Percentiles rank a stretch among this genome's conserved stretches.
These are phyloP conservation scores for Hygrocybe punicea DNA, from an alignment of 768 basidiomycete genomes.

Conservation along the genomic window DNA sequence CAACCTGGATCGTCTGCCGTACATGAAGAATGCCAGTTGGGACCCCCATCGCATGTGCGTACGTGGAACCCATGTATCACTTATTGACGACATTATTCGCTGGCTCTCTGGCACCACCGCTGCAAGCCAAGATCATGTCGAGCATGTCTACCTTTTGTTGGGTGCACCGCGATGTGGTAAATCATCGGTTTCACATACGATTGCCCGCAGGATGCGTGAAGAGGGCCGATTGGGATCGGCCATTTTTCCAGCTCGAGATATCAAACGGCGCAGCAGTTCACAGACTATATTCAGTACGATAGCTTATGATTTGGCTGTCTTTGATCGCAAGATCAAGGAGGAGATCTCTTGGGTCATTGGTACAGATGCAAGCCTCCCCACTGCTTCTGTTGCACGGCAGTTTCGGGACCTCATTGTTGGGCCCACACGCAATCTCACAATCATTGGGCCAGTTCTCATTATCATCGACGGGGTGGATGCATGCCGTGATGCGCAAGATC, in stretches of 20 bases:
- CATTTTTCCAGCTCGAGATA: constrained; percentile 24
- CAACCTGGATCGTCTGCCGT: background rate
- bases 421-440: constrained; percentile 20
- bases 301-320: constrained; percentile 30
- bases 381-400: constrained; percentile 15
- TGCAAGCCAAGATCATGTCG: no score
- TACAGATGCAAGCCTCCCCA: background rate
- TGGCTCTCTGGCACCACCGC: background rate
- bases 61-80: background rate
- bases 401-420: constrained; percentile 27
- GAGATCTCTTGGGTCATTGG: constrained; percentile 5
- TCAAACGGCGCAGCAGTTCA: constrained; percentile 15
- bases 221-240: constrained; percentile 31
- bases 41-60: background rate
- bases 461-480: constrained; percentile 36
- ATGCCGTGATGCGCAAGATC: constrained; percentile 16
- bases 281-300: constrained; percentile 33
- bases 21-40: background rate
- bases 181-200: constrained; percentile 7
- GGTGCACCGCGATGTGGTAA: background rate
- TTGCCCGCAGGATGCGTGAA: constrained; percentile 24
- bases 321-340: constrained; percentile 17
- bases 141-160: background rate
- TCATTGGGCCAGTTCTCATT: constrained; percentile 31
- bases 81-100: background rate